A percentile compares a stretch with the other conserved stretches of the same genome.
Evolutionary conservation across 352 stramenopile species (phyloP).

Genomic region (Pythium oligandrum): DNA sequence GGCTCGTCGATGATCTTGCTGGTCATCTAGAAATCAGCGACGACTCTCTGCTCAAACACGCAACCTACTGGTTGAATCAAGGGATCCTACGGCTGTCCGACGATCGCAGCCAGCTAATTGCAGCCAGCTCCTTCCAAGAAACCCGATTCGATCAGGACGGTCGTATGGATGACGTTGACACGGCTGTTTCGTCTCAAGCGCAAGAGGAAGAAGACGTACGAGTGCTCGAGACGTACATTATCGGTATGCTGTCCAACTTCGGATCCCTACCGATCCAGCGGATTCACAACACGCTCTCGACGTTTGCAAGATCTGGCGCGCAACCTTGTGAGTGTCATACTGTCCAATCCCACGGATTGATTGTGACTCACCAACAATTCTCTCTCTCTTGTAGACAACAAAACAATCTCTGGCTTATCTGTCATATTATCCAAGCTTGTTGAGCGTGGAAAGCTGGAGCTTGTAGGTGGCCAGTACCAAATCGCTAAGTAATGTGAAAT

Average conservation of each 20-base stretch:
- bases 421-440: slow-evolving; percentile 70
- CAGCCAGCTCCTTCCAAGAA: slow-evolving; percentile 41
- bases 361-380: too few relatives aligned
- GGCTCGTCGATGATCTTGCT: slow-evolving; percentile 57
- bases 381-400: slow-evolving; percentile 43
- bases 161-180: slow-evolving; percentile 56
- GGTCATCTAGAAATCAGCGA: slow-evolving; percentile 56
- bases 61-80: slow-evolving; percentile 69
- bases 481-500: slow-evolving; percentile 24
- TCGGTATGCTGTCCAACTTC: slow-evolving; percentile 94
- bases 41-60: slow-evolving; percentile 50
- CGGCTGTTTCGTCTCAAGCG: slow-evolving; percentile 84
- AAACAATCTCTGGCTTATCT: slow-evolving; percentile 75
- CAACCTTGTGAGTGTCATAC: slow-evolving; percentile 60
- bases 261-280: slow-evolving; percentile 87
- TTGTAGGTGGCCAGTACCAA: slow-evolving; percentile 67
- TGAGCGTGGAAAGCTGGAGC: slow-evolving; percentile 58
- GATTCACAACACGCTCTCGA: slow-evolving; percentile 95
- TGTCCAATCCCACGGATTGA: slow-evolving; percentile 1
- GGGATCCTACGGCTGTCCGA: slow-evolving; percentile 45
- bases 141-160: slow-evolving; percentile 31
- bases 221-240: slow-evolving; percentile 93
- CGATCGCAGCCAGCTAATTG: slow-evolving; percentile 38
- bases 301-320: slow-evolving; percentile 66
- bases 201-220: slow-evolving; percentile 91